Base-by-base conservation (phyloP, 257 asterid species). In the Ilex asprella region DNA sequence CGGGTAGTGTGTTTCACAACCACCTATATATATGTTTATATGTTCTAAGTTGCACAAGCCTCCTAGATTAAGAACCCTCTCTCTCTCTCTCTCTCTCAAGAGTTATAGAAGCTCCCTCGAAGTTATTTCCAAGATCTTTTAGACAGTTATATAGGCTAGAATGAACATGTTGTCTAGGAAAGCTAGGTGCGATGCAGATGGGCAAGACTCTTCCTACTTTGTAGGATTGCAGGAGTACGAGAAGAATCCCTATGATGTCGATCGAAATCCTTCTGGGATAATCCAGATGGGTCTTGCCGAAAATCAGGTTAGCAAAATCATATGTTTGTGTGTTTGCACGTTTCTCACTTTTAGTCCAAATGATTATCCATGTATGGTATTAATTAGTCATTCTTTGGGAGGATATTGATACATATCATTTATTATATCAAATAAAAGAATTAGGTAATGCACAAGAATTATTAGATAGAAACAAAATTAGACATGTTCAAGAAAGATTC, bases 281-380 rank as follows among this genome's bases (percentile, higher is more conserved):
- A 81, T 78, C 27, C 87, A 81, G 64, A 75, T 81, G 79, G 87
- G 84, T 56, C 69, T 81, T 2, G 87, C 87, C 7, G 84, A 81
- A 50, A 81, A 81, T 51, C 87, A 76, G 82, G 86, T 76, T 15
- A 13, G 50, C 31, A 30, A 12, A 16, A 21, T 9, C 55, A 44
- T 16, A 16, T 21, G 27, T 21, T 21, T 21, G 27, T 21, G 27
- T 21, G 27, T 21, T 21, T 21, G 27, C 27, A 21, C 27, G 27
- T 21, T 21, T 21, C 27, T 21, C 27, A 21, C 27, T 21, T 21
- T 21, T 21, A 21, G 27, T 21, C 27, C 27, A 21, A 21, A 21
- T 21, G 27, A 21, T 21, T 21, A 21, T 21, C 1, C 27, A 21
- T 21, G 27, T 21, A 21, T 21, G 27, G 27, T 21, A 21, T 21